Base-by-base conservation (phyloP, 1,139 yeast genomes). In the Yamadazyma mexicana region DNA sequence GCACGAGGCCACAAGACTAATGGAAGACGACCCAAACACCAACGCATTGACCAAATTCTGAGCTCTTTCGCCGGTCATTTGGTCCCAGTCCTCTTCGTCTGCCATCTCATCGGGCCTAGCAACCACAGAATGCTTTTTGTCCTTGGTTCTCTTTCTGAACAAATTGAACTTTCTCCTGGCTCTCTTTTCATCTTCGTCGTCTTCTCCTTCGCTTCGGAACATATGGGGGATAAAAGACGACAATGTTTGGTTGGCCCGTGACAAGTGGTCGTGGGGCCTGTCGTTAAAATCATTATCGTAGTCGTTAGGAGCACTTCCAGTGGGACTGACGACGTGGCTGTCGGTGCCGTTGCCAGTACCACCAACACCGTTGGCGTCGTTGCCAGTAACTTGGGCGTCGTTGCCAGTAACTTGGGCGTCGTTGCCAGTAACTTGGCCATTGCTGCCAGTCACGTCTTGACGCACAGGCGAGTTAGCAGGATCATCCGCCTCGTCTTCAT, bases 1-100 rank as follows among this genome's bases (percentile, higher is more conserved):
- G 39, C 83, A 76, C 1, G 95, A 79, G 2, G 94, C 91, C 12
- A 89, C 70, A 40, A 89, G 71, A 43, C 87, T 67, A 0, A 88
- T 84, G 4, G 92, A 86, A 0, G 97, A 95, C 4, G 84, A 73
- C n/a, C 87, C 96, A 6, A 87, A 69, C 1, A 78, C 52, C 44
- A 89, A 66, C 33, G 87, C 77, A 15, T 79, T 77, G 4, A 89
- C 66, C 40, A 88, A 66, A 40, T 73, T 78, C 10, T 81, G 77
- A 0, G 94, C 88, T 47, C 87, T 69, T 43, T 70, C 64, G 8
- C 69, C 68, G 0, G 75, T 61, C 20, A 61, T 62, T 10, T 47
- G 44, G 23, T 65, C 70, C 15, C 49, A 53, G 26, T 55, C 61
- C 7, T 55, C 58, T 7, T 49, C 52, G 12, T 50, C 53, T 4